Conservation (phyloP, 768 basidiomycete genomes). For the Amanita inopinata region DNA sequence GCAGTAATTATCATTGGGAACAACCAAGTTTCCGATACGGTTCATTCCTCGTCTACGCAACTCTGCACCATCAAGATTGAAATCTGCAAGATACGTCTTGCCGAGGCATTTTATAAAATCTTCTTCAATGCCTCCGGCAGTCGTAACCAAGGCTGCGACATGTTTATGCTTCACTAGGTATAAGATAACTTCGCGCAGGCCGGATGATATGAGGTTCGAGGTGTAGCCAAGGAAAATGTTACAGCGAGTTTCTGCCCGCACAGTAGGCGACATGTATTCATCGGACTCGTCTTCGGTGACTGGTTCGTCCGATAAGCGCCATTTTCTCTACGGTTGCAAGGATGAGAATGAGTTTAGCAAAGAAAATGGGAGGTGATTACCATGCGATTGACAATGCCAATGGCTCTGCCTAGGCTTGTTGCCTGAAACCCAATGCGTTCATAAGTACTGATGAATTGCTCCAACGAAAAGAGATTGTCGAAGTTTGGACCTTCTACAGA, state of each 20-base stretch:
- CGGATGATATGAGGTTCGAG: conserved; percentile 97
- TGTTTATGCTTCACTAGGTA: conserved; percentile 92
- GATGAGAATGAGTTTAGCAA: conserved; percentile 5
- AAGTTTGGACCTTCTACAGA: conserved; percentile 86
- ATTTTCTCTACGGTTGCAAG: conserved; percentile 84
- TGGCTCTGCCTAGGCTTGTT: conserved; percentile 82
- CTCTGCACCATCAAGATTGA: conserved; percentile 83
- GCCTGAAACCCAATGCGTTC: conserved; percentile 95
- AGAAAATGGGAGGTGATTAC: conserved; percentile 27
- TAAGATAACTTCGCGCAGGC: conserved; percentile 84
- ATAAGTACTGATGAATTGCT: conserved; percentile 67
- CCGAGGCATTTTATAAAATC: conserved; percentile 99
- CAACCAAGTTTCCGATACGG: conserved; percentile 89
- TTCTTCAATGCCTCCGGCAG: conserved; percentile 97
- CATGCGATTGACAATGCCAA: conserved; percentile 91
- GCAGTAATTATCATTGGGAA: conserved; percentile 99
- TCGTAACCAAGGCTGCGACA: conserved; percentile 85
- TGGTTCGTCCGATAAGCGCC: conserved; percentile 85
- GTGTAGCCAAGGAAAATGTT: conserved; percentile 96
- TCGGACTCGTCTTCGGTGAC: conserved; percentile 61
- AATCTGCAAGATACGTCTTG: conserved; percentile 92
- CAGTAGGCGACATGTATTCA: conserved; percentile 43
- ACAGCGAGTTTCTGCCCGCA: conserved; percentile 66
- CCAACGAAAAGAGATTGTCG: conserved; percentile 54
- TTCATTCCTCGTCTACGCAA: conserved; percentile 90